Evolutionary conservation across 2,329 filamentous ascomycete species (phyloP).

Genomic region (Colletotrichum neosansevieriae): DNA sequence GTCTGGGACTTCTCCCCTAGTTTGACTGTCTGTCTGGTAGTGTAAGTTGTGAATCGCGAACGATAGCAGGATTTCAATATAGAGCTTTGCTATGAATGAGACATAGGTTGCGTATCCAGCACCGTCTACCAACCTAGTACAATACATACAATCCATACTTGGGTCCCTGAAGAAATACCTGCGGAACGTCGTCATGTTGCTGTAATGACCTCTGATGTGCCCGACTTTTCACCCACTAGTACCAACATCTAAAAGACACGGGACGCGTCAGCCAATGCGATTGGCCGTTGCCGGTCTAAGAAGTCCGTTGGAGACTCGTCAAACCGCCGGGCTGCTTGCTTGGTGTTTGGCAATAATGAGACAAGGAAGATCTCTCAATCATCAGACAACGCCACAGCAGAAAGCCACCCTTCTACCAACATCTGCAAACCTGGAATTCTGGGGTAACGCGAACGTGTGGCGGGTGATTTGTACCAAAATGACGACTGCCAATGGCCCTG

Average conservation of each 20-base stretch:
- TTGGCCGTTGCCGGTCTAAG: not conserved
- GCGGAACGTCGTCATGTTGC: slow-evolving; percentile 5
- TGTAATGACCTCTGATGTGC: not conserved
- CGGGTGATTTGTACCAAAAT: slow-evolving; percentile 16
- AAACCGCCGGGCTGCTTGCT: not conserved
- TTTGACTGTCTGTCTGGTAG: no score
- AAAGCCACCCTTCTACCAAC: slow-evolving; percentile 26
- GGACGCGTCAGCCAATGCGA: slow-evolving; percentile 25
- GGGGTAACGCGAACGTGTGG: slow-evolving; percentile 30
- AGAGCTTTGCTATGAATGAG: no score
- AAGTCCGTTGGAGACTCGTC: not conserved
- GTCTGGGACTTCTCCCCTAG: no score
- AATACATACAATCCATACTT: no score
- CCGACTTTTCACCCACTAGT: not conserved
- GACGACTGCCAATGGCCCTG: slow-evolving; percentile 38
- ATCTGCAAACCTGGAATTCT: slow-evolving; percentile 21
- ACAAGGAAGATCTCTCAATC: not conserved
- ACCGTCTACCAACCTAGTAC: no score
- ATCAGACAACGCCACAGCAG: slow-evolving; percentile 18
- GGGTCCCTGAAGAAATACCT: not conserved
- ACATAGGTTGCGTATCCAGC: no score
- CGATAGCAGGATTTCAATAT: no score
- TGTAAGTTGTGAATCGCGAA: no score
- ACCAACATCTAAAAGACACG: not conserved
- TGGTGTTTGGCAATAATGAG: not conserved